A percentile compares a stretch with the other conserved stretches of the same genome.
phyloP scores from a whole-genome alignment of 768 basidiomycete species.

The Dioszegia aurantiaca region DNA sequence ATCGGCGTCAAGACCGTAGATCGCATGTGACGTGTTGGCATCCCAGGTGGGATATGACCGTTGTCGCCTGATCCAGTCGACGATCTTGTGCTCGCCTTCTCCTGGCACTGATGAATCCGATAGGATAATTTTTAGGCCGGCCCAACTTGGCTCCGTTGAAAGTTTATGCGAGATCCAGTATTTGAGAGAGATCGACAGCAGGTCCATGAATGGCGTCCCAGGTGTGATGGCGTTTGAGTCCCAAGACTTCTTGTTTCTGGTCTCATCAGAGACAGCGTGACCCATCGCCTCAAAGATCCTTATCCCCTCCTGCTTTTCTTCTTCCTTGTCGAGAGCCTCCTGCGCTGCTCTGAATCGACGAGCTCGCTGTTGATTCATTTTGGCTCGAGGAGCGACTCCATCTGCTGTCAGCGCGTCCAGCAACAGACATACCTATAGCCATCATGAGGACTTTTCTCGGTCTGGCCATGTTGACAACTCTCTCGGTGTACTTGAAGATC shows the following conservation, averaged over 20 bases:
- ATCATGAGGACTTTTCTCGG: constrained; percentile 94
- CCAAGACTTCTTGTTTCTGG: constrained; percentile 82
- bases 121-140: constrained; percentile 89
- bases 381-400: constrained; percentile 94
- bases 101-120: constrained; percentile 97
- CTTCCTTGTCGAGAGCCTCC: constrained; percentile 91
- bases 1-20: constrained; percentile 99
- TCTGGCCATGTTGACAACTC: constrained; percentile 93
- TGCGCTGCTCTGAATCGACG: constrained; percentile 91
- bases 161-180: constrained; percentile 97
- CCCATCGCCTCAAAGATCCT: constrained; percentile 97
- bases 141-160: constrained; percentile 94
- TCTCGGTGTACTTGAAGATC: constrained; percentile 92
- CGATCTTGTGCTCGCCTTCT: constrained; percentile 99
- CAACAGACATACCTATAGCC: constrained; percentile 77
- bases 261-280: constrained; percentile 70
- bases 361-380: constrained; percentile 99
- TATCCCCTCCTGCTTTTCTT: constrained; percentile 76
- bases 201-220: constrained; percentile 91
- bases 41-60: constrained; percentile 83
- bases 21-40: constrained; percentile 92
- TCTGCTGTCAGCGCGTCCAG: constrained; percentile 57
- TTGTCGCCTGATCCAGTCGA: constrained; percentile 95
- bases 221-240: constrained; percentile 99
- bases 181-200: constrained; percentile 78